Base-by-base conservation (phyloP, 345 rosid species). In the Gossypium thurberi region DNA sequence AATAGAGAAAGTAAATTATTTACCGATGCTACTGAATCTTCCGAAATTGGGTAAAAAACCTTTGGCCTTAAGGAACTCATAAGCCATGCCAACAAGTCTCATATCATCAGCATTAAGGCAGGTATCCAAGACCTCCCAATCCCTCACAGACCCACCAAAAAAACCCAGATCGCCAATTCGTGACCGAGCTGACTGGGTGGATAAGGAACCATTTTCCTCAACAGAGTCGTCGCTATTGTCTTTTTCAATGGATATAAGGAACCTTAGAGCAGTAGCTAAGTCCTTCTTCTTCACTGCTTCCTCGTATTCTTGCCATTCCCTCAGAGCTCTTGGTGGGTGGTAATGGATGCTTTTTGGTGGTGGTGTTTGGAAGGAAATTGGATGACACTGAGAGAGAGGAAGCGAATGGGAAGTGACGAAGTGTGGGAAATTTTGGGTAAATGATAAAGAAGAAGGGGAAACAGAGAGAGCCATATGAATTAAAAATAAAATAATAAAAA, bases 21-120 rank as follows among this genome's bases (percentile, higher is more conserved):
- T 82, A 87, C 97, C 93, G 73, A 94, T 86, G 78, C 75, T 85
- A 68, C 78, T 81, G 80, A 87, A 89, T 77, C 87, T 90, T 74
- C 91, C 96, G 65, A 91, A 94, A 85, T 67, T 85, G 57, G 96
- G 87, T 72, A 94, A 71, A 67, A 94, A 74, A 6, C 87, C 90
- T 76, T 87, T 84, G 62, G 78, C 87, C 76, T 85, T 84, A 52
- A 94, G 93, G 74, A 86, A 86, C 13, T 75, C 82, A 55, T 90
- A 94, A 23, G 97, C 90, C 77, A 77, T 81, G 42, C 84, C 87
- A 10, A 90, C 98, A 64, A 93, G 98, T 71, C 83, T 88, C 96
- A 93, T 87, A 77, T 93, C 92, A 76, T 93, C 98, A 13, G 98
- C 97, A 75, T 88, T 91, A 84, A 91, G 81, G 68, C 98, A 93